Evolutionary conservation across 257 asterid species (phyloP), one percentile per base, ranked within the genome.

Genomic region (Solanum lycopersicoides): DNA sequence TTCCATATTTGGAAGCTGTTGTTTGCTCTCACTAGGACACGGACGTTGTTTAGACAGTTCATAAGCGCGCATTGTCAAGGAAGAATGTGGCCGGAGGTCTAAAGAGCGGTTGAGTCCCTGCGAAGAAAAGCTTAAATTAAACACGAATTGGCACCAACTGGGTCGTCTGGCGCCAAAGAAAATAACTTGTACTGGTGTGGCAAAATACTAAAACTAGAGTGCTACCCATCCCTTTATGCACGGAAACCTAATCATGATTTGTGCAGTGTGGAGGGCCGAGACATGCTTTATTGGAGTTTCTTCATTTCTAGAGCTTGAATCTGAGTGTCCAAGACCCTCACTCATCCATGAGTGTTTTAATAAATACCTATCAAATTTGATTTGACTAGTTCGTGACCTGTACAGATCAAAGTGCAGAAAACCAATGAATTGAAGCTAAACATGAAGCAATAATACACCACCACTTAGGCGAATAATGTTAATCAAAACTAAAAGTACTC

Each of bases 1-100:
- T 86, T 88, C 92, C 91, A 91, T 56, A 89, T 68, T 82, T 68
- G 86, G 66, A 85, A 89, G 86, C 92, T 87, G 41, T 86, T 32
- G 37, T 47, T 71, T 12, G 45, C 18, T 35, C 7, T 66, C 66
- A 44, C 87, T 56, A 30, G n/a, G 56, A 69, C 12, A 16, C 50
- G 72, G 53, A 25, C 11, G 20, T 72, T 72, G 69, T 21, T 71
- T 60, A 72, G 66, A 69, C n/a, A 42, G 35, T 39, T 71, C 83
- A 85, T 71, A 71, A 23, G 65, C 30, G 66, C 34, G 14, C 77
- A 85, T 63, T 50, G 85, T 50, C 23, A 16, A 9, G 69, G 28
- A 63, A 12, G 73, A 66, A 30, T 5, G 73, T 6, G 9, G 73
- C 35, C 18, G 20, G 73, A 66, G 73, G 75, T 69, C 75, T 30